Evolutionary conservation across 371 early-diverging fungal species (phyloP).

Genomic region (Apophysomyces ossiformis): DNA sequence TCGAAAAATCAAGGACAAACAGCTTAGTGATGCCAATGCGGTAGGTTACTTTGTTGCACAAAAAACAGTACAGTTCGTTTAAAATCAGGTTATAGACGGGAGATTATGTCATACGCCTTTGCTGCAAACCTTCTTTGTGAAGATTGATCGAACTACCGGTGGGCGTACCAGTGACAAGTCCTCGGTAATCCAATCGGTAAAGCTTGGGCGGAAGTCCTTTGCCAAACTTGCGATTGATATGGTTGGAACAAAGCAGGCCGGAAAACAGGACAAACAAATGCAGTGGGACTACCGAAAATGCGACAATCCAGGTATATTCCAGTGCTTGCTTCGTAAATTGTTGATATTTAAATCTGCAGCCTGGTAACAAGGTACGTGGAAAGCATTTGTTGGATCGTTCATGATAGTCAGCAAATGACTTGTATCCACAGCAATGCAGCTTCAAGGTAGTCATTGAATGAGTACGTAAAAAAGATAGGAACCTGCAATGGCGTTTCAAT

Average conservation of each 20-base stretch:
- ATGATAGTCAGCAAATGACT: slow-evolving; percentile 55
- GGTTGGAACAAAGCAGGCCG: slow-evolving; percentile 61
- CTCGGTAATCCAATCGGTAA: slow-evolving; percentile 53
- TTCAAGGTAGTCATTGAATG: slow-evolving; percentile 13
- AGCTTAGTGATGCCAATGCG: too few relatives aligned
- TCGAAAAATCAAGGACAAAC: too few relatives aligned
- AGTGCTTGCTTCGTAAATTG: slow-evolving; percentile 49
- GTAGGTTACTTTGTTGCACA: too few relatives aligned
- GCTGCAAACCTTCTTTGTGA: slow-evolving; percentile 41
- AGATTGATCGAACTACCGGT: slow-evolving; percentile 50
- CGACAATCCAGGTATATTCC: slow-evolving; percentile 47
- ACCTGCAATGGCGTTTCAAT: too few relatives aligned
- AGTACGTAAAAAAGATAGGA: neutral
- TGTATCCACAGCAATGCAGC: slow-evolving; percentile 66
- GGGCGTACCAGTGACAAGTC: slow-evolving; percentile 52
- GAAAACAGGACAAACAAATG: slow-evolving; percentile 56
- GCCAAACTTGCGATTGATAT: slow-evolving; percentile 57
- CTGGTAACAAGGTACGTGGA: slow-evolving; percentile 59
- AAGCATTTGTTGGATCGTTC: slow-evolving; percentile 62
- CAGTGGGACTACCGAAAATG: slow-evolving; percentile 52
- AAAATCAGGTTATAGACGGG: too few relatives aligned
- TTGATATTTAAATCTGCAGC: slow-evolving; percentile 56
- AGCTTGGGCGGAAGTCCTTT: slow-evolving; percentile 56
- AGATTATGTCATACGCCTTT: slow-evolving; percentile 23
- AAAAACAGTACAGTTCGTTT: too few relatives aligned